Evolutionary conservation across 768 basidiomycete species (phyloP).

Genomic region (Asterophora parasitica): DNA sequence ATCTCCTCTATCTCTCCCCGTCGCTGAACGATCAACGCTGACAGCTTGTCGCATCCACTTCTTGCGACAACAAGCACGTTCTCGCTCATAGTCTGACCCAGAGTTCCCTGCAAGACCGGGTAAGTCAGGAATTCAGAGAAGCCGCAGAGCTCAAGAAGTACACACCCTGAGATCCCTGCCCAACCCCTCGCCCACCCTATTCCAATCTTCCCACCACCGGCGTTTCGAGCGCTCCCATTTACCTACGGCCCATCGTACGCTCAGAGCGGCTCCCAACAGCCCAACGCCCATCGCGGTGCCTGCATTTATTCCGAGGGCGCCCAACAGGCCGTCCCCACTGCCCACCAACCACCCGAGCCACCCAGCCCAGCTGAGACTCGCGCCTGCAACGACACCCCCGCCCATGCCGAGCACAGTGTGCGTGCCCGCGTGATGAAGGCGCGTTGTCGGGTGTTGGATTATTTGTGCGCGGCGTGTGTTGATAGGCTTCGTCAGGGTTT

Average conservation of each 20-base stretch:
- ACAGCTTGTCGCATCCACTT: conserved; percentile 43
- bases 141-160: neutral
- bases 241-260: conserved; percentile 59
- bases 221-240: conserved; percentile 66
- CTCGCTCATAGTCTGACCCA: conserved; percentile 44
- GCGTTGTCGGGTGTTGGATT: conserved; percentile 46
- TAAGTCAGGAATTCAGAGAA: conserved; percentile 1
- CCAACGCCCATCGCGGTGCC: conserved; percentile 59
- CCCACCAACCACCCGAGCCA: conserved; percentile 48
- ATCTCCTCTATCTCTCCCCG: conserved; percentile 42
- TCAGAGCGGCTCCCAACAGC: conserved; percentile 41
- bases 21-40: conserved; percentile 33
- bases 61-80: conserved; percentile 50
- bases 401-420: conserved; percentile 46
- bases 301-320: conserved; percentile 41
- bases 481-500: conserved; percentile 48
- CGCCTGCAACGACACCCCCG: conserved; percentile 43
- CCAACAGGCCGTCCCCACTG: conserved; percentile 34
- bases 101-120: conserved; percentile 31
- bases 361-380: conserved; percentile 55
- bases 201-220: conserved; percentile 67
- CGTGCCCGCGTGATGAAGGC: conserved; percentile 64
- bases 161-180: conserved; percentile 60
- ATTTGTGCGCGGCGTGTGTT: conserved; percentile 49
- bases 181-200: conserved; percentile 56